phyloP scores from a whole-genome alignment of 768 basidiomycete species.

The Lyophyllum semitale region DNA sequence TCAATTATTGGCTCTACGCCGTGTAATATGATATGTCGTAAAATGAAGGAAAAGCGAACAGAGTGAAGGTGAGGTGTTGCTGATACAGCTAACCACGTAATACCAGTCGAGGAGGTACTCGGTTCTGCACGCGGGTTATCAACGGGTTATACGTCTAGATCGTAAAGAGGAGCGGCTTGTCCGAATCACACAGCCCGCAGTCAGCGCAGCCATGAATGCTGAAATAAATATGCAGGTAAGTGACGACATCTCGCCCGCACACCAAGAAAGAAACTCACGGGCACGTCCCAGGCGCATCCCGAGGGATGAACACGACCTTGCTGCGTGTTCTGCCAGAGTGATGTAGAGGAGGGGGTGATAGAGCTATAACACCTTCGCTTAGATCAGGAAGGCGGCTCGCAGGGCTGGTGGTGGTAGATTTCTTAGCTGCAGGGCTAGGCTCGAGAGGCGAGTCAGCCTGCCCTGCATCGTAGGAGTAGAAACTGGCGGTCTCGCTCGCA shows the following conservation, averaged over 20 bases:
- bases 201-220: conserved; percentile 17
- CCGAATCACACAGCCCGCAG: conserved; percentile 15
- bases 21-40: background rate
- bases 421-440: background rate
- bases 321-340: conserved; percentile 19
- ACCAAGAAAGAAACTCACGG: conserved; percentile 12
- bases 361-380: conserved; percentile 12
- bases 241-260: background rate
- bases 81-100: background rate
- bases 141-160: background rate
- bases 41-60: background rate
- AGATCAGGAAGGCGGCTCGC: background rate
- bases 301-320: conserved; percentile 17
- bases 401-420: background rate
- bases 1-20: background rate
- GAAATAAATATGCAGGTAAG: background rate
- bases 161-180: conserved; percentile 10
- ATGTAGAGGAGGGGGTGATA: conserved; percentile 16
- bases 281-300: conserved; percentile 18
- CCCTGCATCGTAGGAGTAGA: conserved; percentile 10
- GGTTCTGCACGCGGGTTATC: background rate
- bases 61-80: background rate
- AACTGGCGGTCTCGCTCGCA: conserved; percentile 12
- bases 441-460: background rate
- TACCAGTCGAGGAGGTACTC: too few species aligned